These are phyloP conservation scores for Rhypophila decipiens DNA, from an alignment of 495 filamentous ascomycete genomes.

Conservation along the genomic window DNA sequence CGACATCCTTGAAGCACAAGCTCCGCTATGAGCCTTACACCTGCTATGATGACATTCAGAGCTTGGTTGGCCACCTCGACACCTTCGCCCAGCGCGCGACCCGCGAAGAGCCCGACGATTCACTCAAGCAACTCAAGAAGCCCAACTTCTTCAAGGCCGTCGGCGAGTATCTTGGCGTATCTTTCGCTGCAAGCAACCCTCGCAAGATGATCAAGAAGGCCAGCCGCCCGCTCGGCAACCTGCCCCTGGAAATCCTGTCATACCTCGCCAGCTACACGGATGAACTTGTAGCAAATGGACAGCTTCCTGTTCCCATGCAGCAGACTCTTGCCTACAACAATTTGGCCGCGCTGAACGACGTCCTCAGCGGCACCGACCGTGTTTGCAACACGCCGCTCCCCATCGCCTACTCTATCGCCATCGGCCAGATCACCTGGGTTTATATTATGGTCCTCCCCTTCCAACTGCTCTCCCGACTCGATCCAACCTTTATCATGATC, in stretches of 20 bases:
- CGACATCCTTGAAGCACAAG: slow-evolving; percentile 72
- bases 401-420: slow-evolving; percentile 78
- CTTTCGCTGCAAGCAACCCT: slow-evolving; percentile 66
- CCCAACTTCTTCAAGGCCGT: slow-evolving; percentile 53
- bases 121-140: slow-evolving; percentile 23
- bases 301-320: slow-evolving; percentile 45
- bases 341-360: slow-evolving; percentile 61
- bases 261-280: slow-evolving; percentile 64
- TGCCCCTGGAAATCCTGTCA: slow-evolving; percentile 71
- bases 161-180: slow-evolving; percentile 65
- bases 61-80: slow-evolving; percentile 53
- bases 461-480: slow-evolving; percentile 59
- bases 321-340: slow-evolving; percentile 46
- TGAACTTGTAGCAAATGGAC: slow-evolving; percentile 45
- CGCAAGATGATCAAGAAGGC: slow-evolving; percentile 64
- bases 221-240: slow-evolving; percentile 58
- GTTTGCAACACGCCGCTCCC: slow-evolving; percentile 81
- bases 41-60: slow-evolving; percentile 60
- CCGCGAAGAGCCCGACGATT: slow-evolving; percentile 38
- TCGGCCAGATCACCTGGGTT: slow-evolving; percentile 81
- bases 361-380: slow-evolving; percentile 67
- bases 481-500: slow-evolving; percentile 80
- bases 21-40: slow-evolving; percentile 85
- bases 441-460: slow-evolving; percentile 81
- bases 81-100: slow-evolving; percentile 68